These are phyloP conservation scores for Vinca minor DNA, from an alignment of 257 asterid species.

Conservation along the genomic window DNA sequence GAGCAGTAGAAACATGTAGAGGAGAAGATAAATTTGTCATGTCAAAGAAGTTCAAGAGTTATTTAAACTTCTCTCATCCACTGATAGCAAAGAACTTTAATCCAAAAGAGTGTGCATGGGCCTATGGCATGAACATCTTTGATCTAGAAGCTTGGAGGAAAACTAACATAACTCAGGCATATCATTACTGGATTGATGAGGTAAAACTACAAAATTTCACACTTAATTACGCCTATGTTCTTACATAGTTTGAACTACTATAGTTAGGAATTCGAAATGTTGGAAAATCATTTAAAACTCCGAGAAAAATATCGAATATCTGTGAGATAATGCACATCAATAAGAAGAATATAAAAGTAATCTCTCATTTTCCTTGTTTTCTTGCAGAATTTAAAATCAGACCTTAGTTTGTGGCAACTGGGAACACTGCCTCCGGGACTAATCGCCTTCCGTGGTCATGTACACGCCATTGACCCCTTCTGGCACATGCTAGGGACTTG, in stretches of 20 bases:
- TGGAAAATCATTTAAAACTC: not conserved
- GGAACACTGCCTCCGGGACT: conserved; percentile 95
- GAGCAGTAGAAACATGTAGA: conserved; percentile 89
- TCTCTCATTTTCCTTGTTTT: conserved; percentile 5
- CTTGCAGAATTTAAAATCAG: conserved; percentile 80
- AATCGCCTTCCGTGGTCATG: conserved; percentile 82
- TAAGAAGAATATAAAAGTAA: not conserved
- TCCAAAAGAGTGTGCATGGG: conserved; percentile 97
- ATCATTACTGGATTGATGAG: conserved; percentile 80
- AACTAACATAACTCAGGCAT: conserved; percentile 67
- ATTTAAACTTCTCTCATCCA: conserved; percentile 90
- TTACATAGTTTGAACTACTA: not conserved
- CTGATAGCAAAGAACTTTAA: conserved; percentile 54
- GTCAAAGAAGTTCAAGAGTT: conserved; percentile 84
- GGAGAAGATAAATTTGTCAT: conserved; percentile 84
- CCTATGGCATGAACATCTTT: conserved; percentile 93
- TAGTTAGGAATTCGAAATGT: not conserved
- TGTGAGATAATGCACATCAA: conserved; percentile 3
- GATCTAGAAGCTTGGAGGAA: conserved; percentile 89
- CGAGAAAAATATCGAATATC: not conserved
- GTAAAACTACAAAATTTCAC: conserved; percentile 22
- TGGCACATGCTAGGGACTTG: conserved; percentile 98
- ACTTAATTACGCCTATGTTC: not conserved
- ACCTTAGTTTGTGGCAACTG: conserved; percentile 91
- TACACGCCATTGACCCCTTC: conserved; percentile 59